A percentile compares a stretch with the other conserved stretches of the same genome.
These are phyloP conservation scores for Nyssa sinensis DNA, from an alignment of 148 eudicot species.

Conservation along the genomic window DNA sequence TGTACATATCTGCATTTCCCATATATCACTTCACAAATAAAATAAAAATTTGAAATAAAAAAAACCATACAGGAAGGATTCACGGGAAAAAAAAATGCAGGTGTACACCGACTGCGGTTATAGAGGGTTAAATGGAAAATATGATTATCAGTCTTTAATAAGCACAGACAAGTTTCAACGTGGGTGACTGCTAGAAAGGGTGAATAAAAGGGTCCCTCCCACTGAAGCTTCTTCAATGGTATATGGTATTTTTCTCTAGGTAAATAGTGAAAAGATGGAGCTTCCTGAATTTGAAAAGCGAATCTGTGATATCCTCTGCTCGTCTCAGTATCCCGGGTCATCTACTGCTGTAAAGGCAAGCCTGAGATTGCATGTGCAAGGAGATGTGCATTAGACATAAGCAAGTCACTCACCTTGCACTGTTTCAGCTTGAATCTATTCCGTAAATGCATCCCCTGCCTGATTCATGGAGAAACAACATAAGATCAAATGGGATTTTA, in stretches of 20 bases:
- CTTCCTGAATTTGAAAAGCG: neutral
- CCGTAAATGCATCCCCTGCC: slow-evolving; percentile 3
- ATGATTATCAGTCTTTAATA: neutral
- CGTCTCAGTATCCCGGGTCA: neutral
- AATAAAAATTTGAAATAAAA: neutral
- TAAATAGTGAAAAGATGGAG: neutral
- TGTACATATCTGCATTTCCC: neutral
- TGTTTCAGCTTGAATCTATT: neutral
- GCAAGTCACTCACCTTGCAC: neutral
- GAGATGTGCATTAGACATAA: neutral
- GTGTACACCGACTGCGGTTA: neutral
- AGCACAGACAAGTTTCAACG: neutral
- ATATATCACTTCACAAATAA: no score
- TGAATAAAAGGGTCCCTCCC: slow-evolving; percentile 10
- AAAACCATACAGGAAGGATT: neutral
- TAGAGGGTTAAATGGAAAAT: neutral
- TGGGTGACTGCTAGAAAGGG: neutral
- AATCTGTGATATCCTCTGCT: neutral
- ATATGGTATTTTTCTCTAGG: neutral
- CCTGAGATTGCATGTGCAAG: neutral
- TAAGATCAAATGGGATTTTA: no score
- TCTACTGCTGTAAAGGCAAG: neutral
- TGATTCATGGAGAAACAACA: neutral
- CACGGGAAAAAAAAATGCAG: no score
- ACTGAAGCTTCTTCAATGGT: neutral